These are phyloP conservation scores for Chlamydomonas reinhardtii DNA, from an alignment of 163 green algal genomes.

Conservation along the genomic window DNA sequence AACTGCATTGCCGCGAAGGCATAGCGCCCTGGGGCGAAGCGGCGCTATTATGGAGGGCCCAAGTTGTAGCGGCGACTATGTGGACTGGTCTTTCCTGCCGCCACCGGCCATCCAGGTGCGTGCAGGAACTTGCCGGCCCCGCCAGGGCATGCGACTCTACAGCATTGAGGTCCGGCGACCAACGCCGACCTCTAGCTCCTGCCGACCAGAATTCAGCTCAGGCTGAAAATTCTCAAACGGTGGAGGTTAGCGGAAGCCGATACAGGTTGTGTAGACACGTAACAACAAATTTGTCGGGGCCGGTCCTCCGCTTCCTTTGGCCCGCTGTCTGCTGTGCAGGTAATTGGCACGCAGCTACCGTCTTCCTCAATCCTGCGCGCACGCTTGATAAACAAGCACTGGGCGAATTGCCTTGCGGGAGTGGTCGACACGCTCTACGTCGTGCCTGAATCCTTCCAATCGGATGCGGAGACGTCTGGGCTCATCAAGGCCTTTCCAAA, in stretches of 20 bases:
- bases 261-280: not conserved
- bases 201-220: too few relatives aligned
- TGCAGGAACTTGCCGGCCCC: not conserved
- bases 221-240: too few relatives aligned
- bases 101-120: constrained; percentile 38
- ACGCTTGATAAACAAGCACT: constrained; percentile 25
- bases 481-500: constrained; percentile 27
- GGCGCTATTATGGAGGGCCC: too few relatives aligned
- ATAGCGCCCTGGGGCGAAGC: too few relatives aligned
- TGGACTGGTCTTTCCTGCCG: constrained; percentile 42
- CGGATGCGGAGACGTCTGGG: not conserved
- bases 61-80: not conserved
- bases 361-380: constrained; percentile 8
- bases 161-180: not conserved
- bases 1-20: too few relatives aligned
- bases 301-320: not conserved
- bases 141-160: too few relatives aligned
- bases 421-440: constrained; percentile 47
- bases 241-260: not conserved
- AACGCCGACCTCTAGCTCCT: not conserved
- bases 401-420: constrained; percentile 10
- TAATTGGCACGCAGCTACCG: constrained; percentile 27
- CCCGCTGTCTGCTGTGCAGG: not conserved
- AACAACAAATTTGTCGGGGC: not conserved
- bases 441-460: constrained; percentile 34